A percentile compares a stretch with the other conserved stretches of the same genome.
These are phyloP conservation scores for Saccharomyces hybrid DNA, from an alignment of 1,139 yeast species.

Conservation along the genomic window DNA sequence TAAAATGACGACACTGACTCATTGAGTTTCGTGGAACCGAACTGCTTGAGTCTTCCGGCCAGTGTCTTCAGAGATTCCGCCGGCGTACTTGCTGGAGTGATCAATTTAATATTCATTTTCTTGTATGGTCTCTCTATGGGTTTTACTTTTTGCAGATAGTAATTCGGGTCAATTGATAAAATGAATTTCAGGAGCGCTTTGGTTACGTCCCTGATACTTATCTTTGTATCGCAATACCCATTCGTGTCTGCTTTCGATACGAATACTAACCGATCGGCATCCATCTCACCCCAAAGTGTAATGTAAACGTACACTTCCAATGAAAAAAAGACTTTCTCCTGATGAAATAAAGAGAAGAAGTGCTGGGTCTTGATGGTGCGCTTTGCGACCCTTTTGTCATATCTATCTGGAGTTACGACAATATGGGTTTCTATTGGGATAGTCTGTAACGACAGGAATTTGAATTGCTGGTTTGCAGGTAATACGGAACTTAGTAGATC, in stretches of 20 bases:
- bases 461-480: conserved; percentile 32
- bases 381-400: conserved; percentile 5
- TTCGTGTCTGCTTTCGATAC: conserved; percentile 89
- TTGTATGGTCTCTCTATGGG: conserved; percentile 23
- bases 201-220: conserved; percentile 39
- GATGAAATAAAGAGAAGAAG: conserved; percentile 46
- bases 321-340: conserved; percentile 47
- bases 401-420: conserved; percentile 26
- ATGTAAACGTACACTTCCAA: conserved; percentile 62
- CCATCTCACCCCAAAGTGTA: conserved; percentile 26
- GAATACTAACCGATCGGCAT: conserved; percentile 51
- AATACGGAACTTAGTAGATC: conserved; percentile 23
- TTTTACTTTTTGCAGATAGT: conserved; percentile 34
- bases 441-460: conserved; percentile 41
- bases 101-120: conserved; percentile 9
- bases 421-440: conserved; percentile 36
- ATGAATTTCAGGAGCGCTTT: conserved; percentile 39
- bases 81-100: conserved; percentile 24
- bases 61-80: conserved; percentile 27
- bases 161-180: conserved; percentile 34
- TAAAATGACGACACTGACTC: neutral
- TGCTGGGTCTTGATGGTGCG: conserved; percentile 54
- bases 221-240: conserved; percentile 43
- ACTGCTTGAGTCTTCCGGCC: conserved; percentile 17
- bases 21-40: neutral